Conservation (phyloP, 1,284 basidiomycete species). For the Phaffia rhodozyma region DNA sequence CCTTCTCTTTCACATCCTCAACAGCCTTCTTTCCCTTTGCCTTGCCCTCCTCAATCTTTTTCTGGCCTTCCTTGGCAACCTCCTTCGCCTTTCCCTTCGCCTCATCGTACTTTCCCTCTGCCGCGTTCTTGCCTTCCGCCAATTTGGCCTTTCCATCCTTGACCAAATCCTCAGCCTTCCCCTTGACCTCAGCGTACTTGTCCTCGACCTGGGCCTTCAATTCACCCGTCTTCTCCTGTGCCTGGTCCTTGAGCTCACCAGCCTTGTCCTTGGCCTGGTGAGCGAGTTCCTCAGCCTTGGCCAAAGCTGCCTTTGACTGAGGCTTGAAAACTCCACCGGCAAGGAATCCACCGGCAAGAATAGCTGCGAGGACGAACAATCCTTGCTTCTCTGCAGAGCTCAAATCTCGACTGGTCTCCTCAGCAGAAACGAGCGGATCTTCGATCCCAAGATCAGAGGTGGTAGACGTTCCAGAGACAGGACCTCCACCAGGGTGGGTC, state of each 20-base stretch:
- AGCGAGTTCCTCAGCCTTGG: too few relatives aligned
- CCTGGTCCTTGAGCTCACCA: not conserved
- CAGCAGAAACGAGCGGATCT: not conserved
- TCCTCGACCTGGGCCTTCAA: too few relatives aligned
- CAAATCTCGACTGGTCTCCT: not conserved
- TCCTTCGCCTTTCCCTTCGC: not conserved
- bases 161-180: too few relatives aligned
- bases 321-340: not conserved
- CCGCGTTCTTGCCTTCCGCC: not conserved
- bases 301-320: not conserved
- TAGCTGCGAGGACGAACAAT: not conserved
- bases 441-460: not conserved
- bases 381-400: not conserved
- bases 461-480: not conserved
- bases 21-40: not conserved
- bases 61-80: not conserved
- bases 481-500: slow-evolving; percentile 4
- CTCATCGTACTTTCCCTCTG: not conserved
- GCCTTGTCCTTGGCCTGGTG: not conserved
- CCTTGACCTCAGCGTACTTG: too few relatives aligned
- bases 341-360: not conserved
- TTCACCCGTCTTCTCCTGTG: not conserved
- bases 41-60: not conserved
- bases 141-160: not conserved
- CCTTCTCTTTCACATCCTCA: not conserved